Conservation (phyloP, 2,329 filamentous ascomycete species). For the Fusarium marasasianum region DNA sequence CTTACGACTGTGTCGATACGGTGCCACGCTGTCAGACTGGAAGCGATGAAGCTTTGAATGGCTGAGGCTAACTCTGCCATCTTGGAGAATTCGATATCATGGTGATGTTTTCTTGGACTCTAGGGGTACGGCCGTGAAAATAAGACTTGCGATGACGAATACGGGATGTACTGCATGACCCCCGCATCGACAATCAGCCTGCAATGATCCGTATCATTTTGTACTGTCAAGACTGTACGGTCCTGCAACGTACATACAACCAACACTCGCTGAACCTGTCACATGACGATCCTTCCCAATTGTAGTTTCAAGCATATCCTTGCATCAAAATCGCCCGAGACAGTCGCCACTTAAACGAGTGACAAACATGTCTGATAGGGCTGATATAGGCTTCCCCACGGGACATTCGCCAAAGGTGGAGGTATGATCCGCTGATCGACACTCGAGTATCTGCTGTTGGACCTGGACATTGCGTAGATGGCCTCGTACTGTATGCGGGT, state of each 20-base stretch:
- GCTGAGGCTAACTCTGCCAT: conserved; percentile 23
- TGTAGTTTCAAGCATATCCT: neutral
- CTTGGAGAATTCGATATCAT: conserved; percentile 10
- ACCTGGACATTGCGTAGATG: neutral
- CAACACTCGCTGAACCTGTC: neutral
- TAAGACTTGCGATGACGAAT: neutral
- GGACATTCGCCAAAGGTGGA: neutral
- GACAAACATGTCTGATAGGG: neutral
- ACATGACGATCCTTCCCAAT: neutral
- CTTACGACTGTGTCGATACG: conserved; percentile 1
- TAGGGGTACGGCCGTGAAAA: neutral
- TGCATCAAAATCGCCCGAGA: neutral
- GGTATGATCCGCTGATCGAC: neutral
- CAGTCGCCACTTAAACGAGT: neutral
- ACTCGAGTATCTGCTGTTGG: neutral
- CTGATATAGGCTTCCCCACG: conserved; percentile 8
- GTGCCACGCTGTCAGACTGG: neutral
- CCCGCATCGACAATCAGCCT: conserved; percentile 13
- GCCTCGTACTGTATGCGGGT: neutral
- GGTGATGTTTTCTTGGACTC: neutral
- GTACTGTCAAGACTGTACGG: neutral
- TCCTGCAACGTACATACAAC: neutral
- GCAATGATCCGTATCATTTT: neutral
- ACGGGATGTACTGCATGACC: neutral
- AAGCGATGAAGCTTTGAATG: conserved; percentile 1